phyloP scores from a whole-genome alignment of 345 rosid genomes.

The Linum lewisii region DNA sequence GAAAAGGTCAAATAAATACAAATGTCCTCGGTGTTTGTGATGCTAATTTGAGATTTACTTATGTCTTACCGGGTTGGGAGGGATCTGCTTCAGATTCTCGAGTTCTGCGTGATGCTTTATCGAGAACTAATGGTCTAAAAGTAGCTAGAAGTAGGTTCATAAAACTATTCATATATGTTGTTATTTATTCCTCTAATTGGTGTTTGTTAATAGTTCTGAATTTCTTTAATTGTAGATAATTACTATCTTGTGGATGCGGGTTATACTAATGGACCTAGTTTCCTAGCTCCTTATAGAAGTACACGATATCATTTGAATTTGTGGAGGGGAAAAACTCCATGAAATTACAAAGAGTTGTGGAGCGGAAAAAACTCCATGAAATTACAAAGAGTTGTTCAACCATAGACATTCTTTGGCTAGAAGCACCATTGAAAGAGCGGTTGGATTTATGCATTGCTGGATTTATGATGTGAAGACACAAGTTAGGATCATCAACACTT shows the following conservation, averaged over 20 bases:
- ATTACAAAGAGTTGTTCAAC: background rate
- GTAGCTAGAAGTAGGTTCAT: background rate
- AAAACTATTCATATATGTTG: background rate
- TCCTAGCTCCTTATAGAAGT: background rate
- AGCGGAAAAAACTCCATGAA: background rate
- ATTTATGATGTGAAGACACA: background rate
- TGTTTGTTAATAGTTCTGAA: background rate
- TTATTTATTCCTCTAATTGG: background rate
- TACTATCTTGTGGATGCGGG: background rate
- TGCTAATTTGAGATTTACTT: background rate
- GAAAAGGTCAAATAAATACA: background rate
- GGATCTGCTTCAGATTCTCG: background rate
- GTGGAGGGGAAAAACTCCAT: background rate
- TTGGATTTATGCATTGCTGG: background rate
- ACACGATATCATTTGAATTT: background rate
- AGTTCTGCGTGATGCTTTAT: background rate
- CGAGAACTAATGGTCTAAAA: background rate
- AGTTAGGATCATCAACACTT: background rate
- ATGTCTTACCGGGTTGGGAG: background rate
- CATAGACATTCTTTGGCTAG: background rate
- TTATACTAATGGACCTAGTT: background rate
- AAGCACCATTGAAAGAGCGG: background rate
- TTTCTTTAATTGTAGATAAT: background rate
- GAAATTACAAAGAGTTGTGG: background rate
- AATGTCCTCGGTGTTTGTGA: background rate